Evolutionary conservation across 805 yeast species (phyloP).

Genomic region (Metschnikowia drakensbergensis): DNA sequence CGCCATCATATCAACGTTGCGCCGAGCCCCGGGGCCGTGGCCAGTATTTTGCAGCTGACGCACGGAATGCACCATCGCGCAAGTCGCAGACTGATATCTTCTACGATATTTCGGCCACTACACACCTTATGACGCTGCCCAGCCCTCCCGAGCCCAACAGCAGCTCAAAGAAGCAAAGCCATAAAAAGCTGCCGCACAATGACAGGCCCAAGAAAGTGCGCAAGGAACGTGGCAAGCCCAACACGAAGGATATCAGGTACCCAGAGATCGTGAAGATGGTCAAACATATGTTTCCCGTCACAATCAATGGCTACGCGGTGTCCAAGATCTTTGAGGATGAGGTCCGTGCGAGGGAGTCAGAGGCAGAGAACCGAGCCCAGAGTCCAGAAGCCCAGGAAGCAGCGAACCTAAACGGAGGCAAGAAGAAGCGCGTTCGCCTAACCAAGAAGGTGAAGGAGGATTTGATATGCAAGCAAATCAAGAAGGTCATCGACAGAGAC

Average conservation of each 20-base stretch:
- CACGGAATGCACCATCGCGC: not conserved
- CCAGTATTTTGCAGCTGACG: not conserved
- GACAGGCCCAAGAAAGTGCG: slow-evolving; percentile 11
- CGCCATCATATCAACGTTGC: too few species aligned
- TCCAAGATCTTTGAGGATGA: slow-evolving; percentile 14
- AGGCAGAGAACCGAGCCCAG: not conserved
- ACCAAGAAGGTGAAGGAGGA: slow-evolving; percentile 12
- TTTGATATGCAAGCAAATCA: slow-evolving; percentile 12
- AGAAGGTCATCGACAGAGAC: slow-evolving; percentile 11
- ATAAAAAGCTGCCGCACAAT: not conserved
- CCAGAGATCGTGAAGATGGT: slow-evolving; percentile 33
- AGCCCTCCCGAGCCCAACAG: not conserved
- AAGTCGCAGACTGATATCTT: not conserved
- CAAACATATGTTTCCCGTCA: slow-evolving; percentile 29
- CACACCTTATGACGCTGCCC: not conserved
- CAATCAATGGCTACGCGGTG: slow-evolving; percentile 33
- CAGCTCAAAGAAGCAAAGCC: not conserved
- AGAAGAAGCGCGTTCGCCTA: slow-evolving; percentile 3
- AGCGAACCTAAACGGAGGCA: not conserved
- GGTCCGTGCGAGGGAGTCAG: not conserved
- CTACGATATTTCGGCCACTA: not conserved
- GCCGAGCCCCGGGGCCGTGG: not conserved
- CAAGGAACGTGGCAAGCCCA: not conserved
- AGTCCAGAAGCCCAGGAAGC: not conserved
- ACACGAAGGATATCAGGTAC: slow-evolving; percentile 21